Base-by-base conservation (phyloP, 768 basidiomycete genomes). In the Pleurotus salmoneostramineus region DNA sequence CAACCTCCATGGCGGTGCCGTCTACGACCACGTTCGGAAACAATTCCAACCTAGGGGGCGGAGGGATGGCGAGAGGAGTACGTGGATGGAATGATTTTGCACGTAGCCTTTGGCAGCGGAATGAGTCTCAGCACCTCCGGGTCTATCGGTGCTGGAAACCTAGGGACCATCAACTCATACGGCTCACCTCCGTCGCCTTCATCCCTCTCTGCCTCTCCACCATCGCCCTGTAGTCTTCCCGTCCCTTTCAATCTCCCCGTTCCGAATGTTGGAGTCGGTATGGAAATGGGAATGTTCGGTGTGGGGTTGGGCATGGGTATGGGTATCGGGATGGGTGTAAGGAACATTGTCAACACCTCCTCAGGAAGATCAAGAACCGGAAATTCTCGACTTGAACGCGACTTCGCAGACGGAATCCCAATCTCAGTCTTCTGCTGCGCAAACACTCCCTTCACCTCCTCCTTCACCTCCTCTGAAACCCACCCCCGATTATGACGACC, bases 351-450 rank as follows among this genome's bases (percentile, higher is more conserved):
- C 54, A 36, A 64, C 63, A 48, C 51, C 63, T 14, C 40, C 8
- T 1, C n/a, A 58, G 34, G 61, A 65, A 40, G 65, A 61, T 37
- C 72, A 71, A 45, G 89, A 91, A 63, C 91, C 93, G 1, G 93
- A 95, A 47, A 93, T 89, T 65, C 76, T 97, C 54, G 93, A 97
- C 69, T 79, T 97, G 46, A 77, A 96, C 66, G 90, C 85, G 5
- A 42, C 52, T 42, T 36, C 37, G 21, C 64, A 64, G 45, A 34
- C 50, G 27, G 50, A 27, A 5, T 15, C 52, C 11, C 10, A 49
- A 15, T 31, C 33, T 49, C 35, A 44, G 12, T 58, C 49, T 11
- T 48, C 57, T 12, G 60, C 61, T 54, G 17, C 34, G 40, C 56
- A 47, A 17, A 37, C 32, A 36, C 44, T 56, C 6, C 66, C 65